phyloP scores from a whole-genome alignment of 2,329 filamentous ascomycete genomes.

The Chrysoporthe puriensis region DNA sequence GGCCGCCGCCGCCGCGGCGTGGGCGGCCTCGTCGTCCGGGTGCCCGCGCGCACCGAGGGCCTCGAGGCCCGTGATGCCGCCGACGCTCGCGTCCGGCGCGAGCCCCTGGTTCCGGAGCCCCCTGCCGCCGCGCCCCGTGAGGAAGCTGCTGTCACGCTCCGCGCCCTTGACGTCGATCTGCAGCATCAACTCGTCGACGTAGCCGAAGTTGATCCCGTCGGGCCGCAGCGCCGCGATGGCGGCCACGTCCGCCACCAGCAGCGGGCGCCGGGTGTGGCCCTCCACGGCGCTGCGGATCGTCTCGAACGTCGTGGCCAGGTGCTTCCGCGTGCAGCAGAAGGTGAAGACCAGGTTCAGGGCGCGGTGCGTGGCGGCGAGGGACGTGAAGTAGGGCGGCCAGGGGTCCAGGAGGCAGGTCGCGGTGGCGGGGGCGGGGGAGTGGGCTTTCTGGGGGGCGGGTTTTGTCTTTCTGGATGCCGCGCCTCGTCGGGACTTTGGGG shows the following conservation, averaged over 20 bases:
- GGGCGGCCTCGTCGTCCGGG: slow-evolving; percentile 35
- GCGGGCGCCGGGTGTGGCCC: slow-evolving; percentile 71
- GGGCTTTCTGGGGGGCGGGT: slow-evolving; percentile 25
- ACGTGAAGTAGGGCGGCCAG: slow-evolving; percentile 78
- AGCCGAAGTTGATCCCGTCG: slow-evolving; percentile 78
- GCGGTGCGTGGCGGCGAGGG: slow-evolving; percentile 75
- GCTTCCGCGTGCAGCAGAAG: slow-evolving; percentile 91
- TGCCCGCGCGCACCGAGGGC: slow-evolving; percentile 39
- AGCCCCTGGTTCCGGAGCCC: slow-evolving; percentile 54
- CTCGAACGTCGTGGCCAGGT: slow-evolving; percentile 88
- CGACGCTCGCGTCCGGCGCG: slow-evolving; percentile 59
- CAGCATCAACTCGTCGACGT: slow-evolving; percentile 82
- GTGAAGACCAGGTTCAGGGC: slow-evolving; percentile 93
- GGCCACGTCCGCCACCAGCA: slow-evolving; percentile 79
- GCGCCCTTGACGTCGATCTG: slow-evolving; percentile 77
- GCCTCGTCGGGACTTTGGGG: slow-evolving; percentile 20
- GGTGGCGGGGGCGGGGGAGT: slow-evolving; percentile 21
- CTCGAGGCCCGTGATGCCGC: slow-evolving; percentile 56
- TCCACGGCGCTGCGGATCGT: slow-evolving; percentile 86
- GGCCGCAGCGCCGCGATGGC: slow-evolving; percentile 79
- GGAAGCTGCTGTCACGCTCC: slow-evolving; percentile 66
- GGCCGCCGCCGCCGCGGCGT: neutral
- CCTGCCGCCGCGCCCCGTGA: slow-evolving; percentile 53
- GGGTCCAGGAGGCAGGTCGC: slow-evolving; percentile 43
- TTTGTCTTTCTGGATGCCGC: slow-evolving; percentile 29